Conservation (phyloP, 2,329 filamentous ascomycete genomes). For the Talaromyces sp. region DNA sequence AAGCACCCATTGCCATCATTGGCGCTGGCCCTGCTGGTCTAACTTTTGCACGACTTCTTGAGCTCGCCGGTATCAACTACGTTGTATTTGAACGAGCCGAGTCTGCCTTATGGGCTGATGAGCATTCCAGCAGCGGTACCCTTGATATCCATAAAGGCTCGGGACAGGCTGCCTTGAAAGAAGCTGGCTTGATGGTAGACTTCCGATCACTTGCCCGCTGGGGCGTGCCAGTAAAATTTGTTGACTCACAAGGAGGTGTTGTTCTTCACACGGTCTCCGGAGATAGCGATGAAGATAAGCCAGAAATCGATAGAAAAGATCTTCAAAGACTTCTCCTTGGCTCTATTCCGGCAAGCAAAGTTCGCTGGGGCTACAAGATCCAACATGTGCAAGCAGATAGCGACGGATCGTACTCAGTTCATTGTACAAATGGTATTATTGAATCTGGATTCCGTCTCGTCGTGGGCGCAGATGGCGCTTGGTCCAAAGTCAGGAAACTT, state of each 20-base stretch:
- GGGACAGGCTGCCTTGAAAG: constrained; percentile 20
- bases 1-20: constrained; percentile 18
- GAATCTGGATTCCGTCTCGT: constrained; percentile 41
- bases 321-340: constrained; percentile 35
- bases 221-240: constrained; percentile 15
- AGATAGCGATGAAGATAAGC: constrained; percentile 26
- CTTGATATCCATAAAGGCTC: constrained; percentile 20
- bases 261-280: not conserved
- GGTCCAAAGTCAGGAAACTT: constrained; percentile 36
- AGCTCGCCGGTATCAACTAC: constrained; percentile 18
- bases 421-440: constrained; percentile 26
- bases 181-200: constrained; percentile 21
- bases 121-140: constrained; percentile 18
- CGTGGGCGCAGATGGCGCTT: constrained; percentile 47
- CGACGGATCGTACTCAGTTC: constrained; percentile 14
- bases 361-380: constrained; percentile 31
- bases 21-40: constrained; percentile 22
- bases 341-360: constrained; percentile 28
- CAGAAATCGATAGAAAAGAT: constrained; percentile 40
- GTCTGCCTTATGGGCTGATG: constrained; percentile 16
- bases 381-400: constrained; percentile 15
- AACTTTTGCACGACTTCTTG: constrained; percentile 19
- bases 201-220: constrained; percentile 20
- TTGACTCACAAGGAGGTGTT: not conserved
- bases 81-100: constrained; percentile 20